Percentiles rank a stretch among this genome's conserved stretches.
These are phyloP conservation scores for Yarrowia deformans DNA, from an alignment of 805 yeast species.

Conservation along the genomic window DNA sequence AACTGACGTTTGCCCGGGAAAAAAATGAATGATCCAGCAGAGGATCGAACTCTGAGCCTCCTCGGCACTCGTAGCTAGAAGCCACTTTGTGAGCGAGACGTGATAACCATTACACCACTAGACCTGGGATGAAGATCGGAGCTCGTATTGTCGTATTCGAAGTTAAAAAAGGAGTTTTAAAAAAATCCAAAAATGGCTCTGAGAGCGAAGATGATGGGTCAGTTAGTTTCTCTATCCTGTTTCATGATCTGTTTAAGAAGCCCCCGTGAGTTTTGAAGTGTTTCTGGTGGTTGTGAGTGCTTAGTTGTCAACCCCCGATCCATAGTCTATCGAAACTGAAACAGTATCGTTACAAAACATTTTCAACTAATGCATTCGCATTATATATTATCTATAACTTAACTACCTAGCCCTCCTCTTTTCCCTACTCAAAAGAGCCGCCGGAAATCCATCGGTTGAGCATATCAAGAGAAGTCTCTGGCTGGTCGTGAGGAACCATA, in stretches of 20 bases:
- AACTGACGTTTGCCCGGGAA: neutral
- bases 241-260: no score
- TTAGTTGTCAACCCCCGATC: no score
- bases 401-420: neutral
- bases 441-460: slow-evolving; percentile 82
- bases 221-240: no score
- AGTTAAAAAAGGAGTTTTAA: neutral
- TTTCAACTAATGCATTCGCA: no score
- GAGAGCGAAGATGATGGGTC: no score
- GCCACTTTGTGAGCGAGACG: slow-evolving; percentile 39
- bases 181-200: neutral
- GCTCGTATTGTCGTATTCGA: slow-evolving; percentile 7
- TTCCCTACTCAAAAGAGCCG: slow-evolving; percentile 6
- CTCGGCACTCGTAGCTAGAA: slow-evolving; percentile 26
- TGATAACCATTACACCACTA: slow-evolving; percentile 40
- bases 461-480: slow-evolving; percentile 80
- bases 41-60: slow-evolving; percentile 40
- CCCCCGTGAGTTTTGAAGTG: no score
- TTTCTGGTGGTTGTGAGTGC: no score
- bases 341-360: no score
- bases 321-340: no score
- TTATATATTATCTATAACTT: neutral
- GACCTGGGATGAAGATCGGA: slow-evolving; percentile 22
- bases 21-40: slow-evolving; percentile 38
- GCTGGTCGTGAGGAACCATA: slow-evolving; percentile 94